phyloP scores from a whole-genome alignment of 345 rosid species.

The Jatropha curcas region DNA sequence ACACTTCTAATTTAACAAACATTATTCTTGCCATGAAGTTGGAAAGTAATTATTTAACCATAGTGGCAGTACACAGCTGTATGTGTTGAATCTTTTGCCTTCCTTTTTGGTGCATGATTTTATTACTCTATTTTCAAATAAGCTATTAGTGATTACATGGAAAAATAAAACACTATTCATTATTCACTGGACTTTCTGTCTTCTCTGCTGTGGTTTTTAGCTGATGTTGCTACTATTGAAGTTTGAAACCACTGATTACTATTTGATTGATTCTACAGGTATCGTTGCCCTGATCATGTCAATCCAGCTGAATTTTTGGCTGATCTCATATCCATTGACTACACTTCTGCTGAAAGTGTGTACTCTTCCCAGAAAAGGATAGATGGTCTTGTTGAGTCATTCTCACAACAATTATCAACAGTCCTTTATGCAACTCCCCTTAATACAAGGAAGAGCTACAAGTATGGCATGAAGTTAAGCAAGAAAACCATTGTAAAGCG shows the following conservation, averaged over 20 bases:
- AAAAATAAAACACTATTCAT: too few species aligned
- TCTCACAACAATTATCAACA: constrained; percentile 54
- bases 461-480: constrained; percentile 34
- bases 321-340: constrained; percentile 92
- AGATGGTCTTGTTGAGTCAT: constrained; percentile 83
- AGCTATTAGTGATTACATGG: background rate
- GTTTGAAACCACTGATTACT: constrained; percentile 10
- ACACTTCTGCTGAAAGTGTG: constrained; percentile 80
- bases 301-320: constrained; percentile 99
- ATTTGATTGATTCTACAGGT: constrained; percentile 55
- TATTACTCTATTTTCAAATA: background rate
- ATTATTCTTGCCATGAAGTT: background rate
- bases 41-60: background rate
- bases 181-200: background rate
- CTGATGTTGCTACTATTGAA: constrained; percentile 5
- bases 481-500: constrained; percentile 43
- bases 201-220: background rate
- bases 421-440: constrained; percentile 72
- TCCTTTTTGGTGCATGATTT: background rate
- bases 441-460: constrained; percentile 33
- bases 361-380: constrained; percentile 79
- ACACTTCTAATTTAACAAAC: background rate
- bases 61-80: background rate
- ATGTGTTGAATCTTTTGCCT: constrained; percentile 4
- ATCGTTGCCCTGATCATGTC: constrained; percentile 74